Conservation (phyloP, 1,284 basidiomycete species). For the Phenoliferia sp. region DNA sequence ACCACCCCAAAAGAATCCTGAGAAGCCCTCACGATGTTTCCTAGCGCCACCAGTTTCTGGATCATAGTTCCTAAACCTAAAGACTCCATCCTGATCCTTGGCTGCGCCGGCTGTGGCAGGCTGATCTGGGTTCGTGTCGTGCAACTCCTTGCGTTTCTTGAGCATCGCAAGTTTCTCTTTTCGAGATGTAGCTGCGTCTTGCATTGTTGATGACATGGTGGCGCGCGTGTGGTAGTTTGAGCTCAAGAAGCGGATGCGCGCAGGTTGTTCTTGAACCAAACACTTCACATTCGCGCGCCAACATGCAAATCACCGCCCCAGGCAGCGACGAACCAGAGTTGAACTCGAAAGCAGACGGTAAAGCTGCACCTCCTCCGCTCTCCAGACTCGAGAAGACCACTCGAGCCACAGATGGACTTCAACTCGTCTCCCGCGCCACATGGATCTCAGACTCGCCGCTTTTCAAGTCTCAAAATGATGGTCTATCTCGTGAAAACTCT, state of each 20-base stretch:
- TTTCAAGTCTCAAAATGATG: neutral
- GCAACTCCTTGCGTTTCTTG: conserved; percentile 61
- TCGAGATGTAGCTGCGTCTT: conserved; percentile 74
- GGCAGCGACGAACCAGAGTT: too few species aligned
- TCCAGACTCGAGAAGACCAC: too few species aligned
- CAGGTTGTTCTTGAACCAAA: too few species aligned
- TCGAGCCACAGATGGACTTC: too few species aligned
- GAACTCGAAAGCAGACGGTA: too few species aligned
- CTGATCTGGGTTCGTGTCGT: conserved; percentile 19
- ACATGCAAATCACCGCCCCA: too few species aligned
- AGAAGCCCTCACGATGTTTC: conserved; percentile 25
- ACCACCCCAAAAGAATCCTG: neutral
- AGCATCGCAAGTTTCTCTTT: conserved; percentile 79
- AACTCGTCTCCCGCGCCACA: neutral
- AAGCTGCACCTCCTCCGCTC: too few species aligned
- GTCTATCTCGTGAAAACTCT: neutral
- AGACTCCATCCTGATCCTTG: conserved; percentile 11
- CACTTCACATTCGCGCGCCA: too few species aligned
- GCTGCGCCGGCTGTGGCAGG: neutral
- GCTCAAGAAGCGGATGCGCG: too few species aligned
- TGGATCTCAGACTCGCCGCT: neutral
- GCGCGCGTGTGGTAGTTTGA: too few species aligned
- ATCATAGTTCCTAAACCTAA: conserved; percentile 42
- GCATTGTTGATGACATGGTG: too few species aligned
- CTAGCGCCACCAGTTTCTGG: conserved; percentile 38